These are phyloP conservation scores for Aegilops umbellulata DNA, from an alignment of 176 grass and related monocot species.

Conservation along the genomic window DNA sequence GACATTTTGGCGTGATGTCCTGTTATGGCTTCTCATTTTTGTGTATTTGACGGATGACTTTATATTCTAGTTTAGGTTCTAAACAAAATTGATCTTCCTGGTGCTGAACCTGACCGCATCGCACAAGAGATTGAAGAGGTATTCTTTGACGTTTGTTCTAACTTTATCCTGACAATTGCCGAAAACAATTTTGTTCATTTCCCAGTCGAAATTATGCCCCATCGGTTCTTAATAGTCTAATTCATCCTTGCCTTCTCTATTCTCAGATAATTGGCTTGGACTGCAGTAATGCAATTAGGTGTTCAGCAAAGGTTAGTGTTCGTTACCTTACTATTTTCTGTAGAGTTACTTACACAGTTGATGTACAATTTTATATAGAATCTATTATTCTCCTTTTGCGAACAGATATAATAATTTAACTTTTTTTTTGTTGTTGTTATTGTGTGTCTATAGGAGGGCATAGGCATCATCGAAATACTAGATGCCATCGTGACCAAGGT, in stretches of 20 bases:
- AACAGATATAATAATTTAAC: slow-evolving; percentile 16
- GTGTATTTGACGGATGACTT: slow-evolving; percentile 26
- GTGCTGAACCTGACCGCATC: slow-evolving; percentile 88
- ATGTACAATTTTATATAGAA: neutral
- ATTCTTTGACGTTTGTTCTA: slow-evolving; percentile 8
- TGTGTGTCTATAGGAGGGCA: slow-evolving; percentile 68
- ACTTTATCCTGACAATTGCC: neutral
- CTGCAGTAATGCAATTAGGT: slow-evolving; percentile 84
- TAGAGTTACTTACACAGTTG: slow-evolving; percentile 1
- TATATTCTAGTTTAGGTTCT: slow-evolving; percentile 68
- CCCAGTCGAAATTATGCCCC: neutral
- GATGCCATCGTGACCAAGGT: slow-evolving; percentile 81
- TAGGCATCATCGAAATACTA: slow-evolving; percentile 92
- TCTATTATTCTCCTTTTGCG: neutral
- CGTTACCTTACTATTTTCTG: neutral
- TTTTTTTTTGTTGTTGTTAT: neutral
- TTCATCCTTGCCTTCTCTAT: neutral
- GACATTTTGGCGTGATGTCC: neutral
- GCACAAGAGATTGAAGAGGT: slow-evolving; percentile 95
- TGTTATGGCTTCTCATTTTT: slow-evolving; percentile 24
- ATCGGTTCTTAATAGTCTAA: slow-evolving; percentile 16
- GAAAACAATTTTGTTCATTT: neutral
- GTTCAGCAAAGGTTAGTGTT: slow-evolving; percentile 91
- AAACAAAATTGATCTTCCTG: slow-evolving; percentile 99
- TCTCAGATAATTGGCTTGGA: slow-evolving; percentile 92